Percentiles rank a stretch among this genome's conserved stretches.
Conservation (phyloP, 2,329 filamentous ascomycete genomes). For the Alternaria ventricosa region DNA sequence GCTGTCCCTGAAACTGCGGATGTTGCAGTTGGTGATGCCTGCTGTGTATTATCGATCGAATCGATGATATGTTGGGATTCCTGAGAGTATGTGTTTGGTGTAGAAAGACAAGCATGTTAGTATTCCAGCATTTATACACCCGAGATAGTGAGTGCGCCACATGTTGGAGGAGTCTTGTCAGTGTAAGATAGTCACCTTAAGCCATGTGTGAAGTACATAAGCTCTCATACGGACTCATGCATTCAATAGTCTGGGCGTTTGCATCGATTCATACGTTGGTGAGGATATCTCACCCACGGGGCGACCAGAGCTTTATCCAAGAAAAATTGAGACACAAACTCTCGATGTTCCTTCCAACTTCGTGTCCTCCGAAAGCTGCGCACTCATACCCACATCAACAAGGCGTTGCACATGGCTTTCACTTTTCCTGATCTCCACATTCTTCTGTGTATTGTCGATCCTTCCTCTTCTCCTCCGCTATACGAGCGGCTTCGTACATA, state of each 20-base stretch:
- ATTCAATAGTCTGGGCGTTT: not conserved
- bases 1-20: not conserved
- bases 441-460: not conserved
- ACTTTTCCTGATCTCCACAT: not conserved
- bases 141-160: not conserved
- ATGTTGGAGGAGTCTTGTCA: not conserved
- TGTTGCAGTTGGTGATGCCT: not conserved
- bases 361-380: not conserved
- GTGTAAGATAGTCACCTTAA: not conserved
- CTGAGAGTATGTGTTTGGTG: not conserved
- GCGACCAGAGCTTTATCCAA: not conserved
- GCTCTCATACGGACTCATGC: not conserved
- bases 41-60: not conserved
- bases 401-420: not conserved
- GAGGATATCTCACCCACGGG: not conserved
- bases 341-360: not conserved
- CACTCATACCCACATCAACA: not conserved
- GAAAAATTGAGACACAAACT: not conserved
- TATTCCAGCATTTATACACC: not conserved
- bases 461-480: not conserved
- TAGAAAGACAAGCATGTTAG: not conserved
- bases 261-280: not conserved
- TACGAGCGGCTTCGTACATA: not conserved
- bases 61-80: fast-evolving
- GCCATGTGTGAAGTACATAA: not conserved